phyloP scores from a whole-genome alignment of 305 asterid genomes.

The Fraxinus xanthoxyloides region DNA sequence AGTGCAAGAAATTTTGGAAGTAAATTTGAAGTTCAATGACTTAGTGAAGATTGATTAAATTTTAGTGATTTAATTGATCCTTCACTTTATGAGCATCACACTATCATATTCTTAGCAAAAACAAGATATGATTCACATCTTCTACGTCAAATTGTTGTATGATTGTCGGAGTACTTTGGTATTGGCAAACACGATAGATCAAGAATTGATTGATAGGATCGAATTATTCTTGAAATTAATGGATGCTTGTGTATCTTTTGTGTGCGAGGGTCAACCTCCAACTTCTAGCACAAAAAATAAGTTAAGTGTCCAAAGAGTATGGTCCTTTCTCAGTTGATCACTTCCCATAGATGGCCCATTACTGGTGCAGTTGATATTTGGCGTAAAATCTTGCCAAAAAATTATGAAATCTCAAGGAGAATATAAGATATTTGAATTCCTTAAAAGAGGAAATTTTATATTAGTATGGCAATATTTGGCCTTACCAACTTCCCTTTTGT shows the following conservation, averaged over 20 bases:
- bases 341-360: neutral
- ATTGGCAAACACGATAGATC: neutral
- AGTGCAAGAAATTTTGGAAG: neutral
- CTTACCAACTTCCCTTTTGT: neutral
- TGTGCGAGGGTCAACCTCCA: neutral
- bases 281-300: no score
- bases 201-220: neutral
- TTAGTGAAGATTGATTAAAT: neutral
- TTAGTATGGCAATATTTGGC: neutral
- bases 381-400: neutral
- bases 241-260: neutral
- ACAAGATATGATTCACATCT: neutral
- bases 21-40: neutral
- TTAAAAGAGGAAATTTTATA: neutral
- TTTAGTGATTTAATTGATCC: neutral
- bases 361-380: neutral
- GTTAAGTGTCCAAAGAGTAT: neutral
- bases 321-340: neutral
- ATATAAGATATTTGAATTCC: neutral
- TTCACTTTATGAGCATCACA: neutral
- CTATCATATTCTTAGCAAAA: neutral
- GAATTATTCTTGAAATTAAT: neutral
- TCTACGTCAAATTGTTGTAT: no score
- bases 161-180: no score
- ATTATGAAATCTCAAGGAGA: neutral